Conservation (phyloP, 805 yeast genomes). For the Komagataella populi region DNA sequence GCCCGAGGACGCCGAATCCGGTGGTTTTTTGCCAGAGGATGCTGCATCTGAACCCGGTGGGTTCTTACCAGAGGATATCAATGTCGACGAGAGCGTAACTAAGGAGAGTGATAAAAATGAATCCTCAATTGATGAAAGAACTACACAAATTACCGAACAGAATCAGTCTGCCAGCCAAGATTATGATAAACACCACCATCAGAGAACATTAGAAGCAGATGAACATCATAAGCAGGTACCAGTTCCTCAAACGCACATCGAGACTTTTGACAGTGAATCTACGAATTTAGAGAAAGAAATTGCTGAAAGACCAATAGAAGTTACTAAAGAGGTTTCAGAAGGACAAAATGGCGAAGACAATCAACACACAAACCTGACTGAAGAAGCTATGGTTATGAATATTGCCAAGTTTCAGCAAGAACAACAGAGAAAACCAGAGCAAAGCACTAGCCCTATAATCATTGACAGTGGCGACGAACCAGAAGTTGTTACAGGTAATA, state of each 20-base stretch:
- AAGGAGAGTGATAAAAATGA: slow-evolving; percentile 3
- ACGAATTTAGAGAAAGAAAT: neutral
- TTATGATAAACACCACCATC: neutral
- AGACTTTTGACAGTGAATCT: neutral
- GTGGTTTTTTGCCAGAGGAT: slow-evolving; percentile 3
- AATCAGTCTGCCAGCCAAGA: neutral
- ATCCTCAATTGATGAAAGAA: neutral
- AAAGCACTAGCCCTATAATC: neutral
- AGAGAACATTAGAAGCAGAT: neutral
- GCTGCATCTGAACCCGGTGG: slow-evolving; percentile 4
- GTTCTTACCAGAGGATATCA: slow-evolving; percentile 2
- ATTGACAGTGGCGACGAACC: neutral
- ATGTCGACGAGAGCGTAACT: neutral
- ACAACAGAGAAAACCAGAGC: neutral
- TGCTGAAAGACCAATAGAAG: neutral
- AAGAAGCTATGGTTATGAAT: neutral
- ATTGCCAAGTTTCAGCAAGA: slow-evolving; percentile 3
- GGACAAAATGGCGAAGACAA: slow-evolving; percentile 1
- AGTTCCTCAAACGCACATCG: neutral
- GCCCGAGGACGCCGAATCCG: slow-evolving; percentile 2
- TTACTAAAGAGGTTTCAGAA: neutral
- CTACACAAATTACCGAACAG: neutral
- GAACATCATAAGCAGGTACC: neutral
- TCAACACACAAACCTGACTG: neutral
- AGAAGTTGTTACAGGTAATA: neutral